Evolutionary conservation across 2,329 filamentous ascomycete species (phyloP).

Genomic region (Sarocladiaceae sp.): DNA sequence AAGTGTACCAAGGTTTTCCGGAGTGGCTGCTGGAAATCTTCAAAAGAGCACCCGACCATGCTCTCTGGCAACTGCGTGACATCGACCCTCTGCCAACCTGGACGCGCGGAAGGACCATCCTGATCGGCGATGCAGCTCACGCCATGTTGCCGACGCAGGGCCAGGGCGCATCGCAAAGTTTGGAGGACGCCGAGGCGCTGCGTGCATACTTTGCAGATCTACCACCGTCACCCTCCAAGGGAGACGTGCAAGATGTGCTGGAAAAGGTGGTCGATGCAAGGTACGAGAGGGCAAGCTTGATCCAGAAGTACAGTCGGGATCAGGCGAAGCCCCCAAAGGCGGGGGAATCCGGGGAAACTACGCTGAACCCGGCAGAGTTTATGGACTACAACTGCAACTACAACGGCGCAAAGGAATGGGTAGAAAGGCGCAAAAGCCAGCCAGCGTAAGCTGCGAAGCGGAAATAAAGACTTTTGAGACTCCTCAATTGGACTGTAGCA

Average conservation of each 20-base stretch:
- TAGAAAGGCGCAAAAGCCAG: neutral
- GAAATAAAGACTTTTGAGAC: too few relatives aligned
- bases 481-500: too few relatives aligned
- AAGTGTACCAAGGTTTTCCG: neutral
- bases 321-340: neutral
- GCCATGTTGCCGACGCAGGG: conserved; percentile 31
- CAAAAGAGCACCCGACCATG: conserved; percentile 2
- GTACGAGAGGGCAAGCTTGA: neutral
- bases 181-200: conserved; percentile 1
- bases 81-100: neutral
- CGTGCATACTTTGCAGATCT: neutral
- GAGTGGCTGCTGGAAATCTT: conserved; percentile 2
- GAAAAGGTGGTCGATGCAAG: neutral
- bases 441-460: too few relatives aligned
- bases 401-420: conserved; percentile 3
- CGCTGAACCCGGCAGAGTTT: conserved; percentile 2
- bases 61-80: conserved; percentile 1
- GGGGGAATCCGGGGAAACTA: neutral
- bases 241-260: neutral
- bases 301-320: conserved; percentile 5
- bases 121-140: conserved; percentile 20
- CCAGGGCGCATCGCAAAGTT: neutral
- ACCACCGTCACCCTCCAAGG: neutral
- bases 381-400: conserved; percentile 5
- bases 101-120: conserved; percentile 7